Base-by-base conservation (phyloP, 2,329 filamentous ascomycete species). In the Alternaria tenuissima region DNA sequence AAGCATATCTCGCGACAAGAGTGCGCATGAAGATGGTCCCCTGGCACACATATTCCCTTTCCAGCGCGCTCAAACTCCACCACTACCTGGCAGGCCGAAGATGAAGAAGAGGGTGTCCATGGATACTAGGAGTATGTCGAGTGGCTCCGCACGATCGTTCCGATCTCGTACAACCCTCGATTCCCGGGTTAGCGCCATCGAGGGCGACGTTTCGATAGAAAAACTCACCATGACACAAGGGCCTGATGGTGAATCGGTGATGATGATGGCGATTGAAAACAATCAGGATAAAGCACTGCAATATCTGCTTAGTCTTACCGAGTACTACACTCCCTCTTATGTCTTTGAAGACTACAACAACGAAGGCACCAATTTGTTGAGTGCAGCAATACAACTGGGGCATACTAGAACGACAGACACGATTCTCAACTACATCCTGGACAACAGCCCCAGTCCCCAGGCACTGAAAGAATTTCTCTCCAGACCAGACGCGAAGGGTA, bases 41-140 rank as follows among this genome's bases (percentile, higher is more conserved):
- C 66, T 98, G 4, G 86, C 90, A 53, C 94, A 98, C 74, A 93
- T 98, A 1, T 97, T 97, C 69, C 94, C 94, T 0, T 98, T 97
- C 64, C 91, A 96, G 75, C 86, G 85, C 56, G 86, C 87, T 61
- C 77, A 80, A 43, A 83, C 79, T 22, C 82, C 82, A 26, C 81
- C 82, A 20, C 76, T 81, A 78, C 51, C 67, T 6, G 78, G 81
- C 2, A 73, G 79, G 5, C 87, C 87, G 59, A 87, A 85, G 67
- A 80, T 86, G 36, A 96, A 95, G 77, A 92, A 85, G 67, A 76
- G 86, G 67, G 94, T 98, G 0, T 92, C 93, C 0, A 91, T 97
- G 91, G 93, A 97, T 73, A 91, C 91, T 16, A 85, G 93, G 66
- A 97, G 94, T 70, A 86, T 96, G 76, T 97, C 94, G 7, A 93